phyloP scores from a whole-genome alignment of 176 grass and related monocot genomes.

The Ensete ventricosum region DNA sequence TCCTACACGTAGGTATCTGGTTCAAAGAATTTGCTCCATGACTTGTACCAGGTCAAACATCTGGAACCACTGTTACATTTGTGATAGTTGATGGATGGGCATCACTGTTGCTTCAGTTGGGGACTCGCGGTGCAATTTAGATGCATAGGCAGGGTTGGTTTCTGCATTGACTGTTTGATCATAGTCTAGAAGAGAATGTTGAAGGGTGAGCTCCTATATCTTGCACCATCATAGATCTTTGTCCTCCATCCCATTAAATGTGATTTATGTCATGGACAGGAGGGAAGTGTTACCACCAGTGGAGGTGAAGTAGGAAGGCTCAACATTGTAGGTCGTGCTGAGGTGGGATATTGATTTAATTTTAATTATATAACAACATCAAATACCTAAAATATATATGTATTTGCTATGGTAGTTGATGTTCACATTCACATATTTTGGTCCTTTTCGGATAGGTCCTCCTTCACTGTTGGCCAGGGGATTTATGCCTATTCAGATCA shows the following conservation, averaged over 20 bases:
- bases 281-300: conserved; percentile 81
- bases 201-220: conserved; percentile 55
- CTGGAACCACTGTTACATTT: conserved; percentile 88
- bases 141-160: conserved; percentile 54
- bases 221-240: neutral
- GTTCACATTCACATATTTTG: neutral
- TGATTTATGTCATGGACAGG: conserved; percentile 29
- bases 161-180: conserved; percentile 81
- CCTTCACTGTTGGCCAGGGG: conserved; percentile 83
- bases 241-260: neutral
- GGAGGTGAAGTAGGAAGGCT: conserved; percentile 96
- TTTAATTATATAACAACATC: conserved; percentile 8
- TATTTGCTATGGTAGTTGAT: neutral
- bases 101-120: conserved; percentile 92
- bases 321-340: conserved; percentile 82
- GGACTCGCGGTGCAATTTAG: conserved; percentile 88
- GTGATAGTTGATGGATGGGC: conserved; percentile 91
- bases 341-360: conserved; percentile 34
- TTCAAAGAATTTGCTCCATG: neutral
- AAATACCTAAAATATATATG: neutral
- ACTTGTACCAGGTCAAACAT: conserved; percentile 58
- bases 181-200: conserved; percentile 86
- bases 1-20: neutral
- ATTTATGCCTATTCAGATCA: conserved; percentile 81
- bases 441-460: conserved; percentile 70